Base-by-base conservation (phyloP, 2,329 filamentous ascomycete species). In the Fusarium xyrophilum region DNA sequence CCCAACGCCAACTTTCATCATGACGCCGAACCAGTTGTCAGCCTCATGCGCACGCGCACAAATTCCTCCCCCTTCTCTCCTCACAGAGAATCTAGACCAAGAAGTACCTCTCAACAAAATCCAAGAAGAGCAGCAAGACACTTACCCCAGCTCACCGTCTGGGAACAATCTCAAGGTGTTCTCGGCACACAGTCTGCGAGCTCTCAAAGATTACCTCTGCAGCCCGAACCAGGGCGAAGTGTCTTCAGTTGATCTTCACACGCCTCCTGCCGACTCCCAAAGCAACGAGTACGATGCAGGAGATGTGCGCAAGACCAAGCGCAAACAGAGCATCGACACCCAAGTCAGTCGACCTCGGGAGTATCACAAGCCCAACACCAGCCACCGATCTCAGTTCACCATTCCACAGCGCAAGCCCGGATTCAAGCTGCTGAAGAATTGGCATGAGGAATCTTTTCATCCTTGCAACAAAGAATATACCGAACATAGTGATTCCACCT, bases 11-110 rank as follows among this genome's bases (percentile, higher is more conserved):
- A 13, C 27, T 9, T n/a, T 30, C 40, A 42, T 27, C 17, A 69
- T 69, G 66, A 25, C 42, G 33, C 51, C 54, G 27, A 68, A 39
- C n/a, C n/a, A 47, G 42, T 55, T 60, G 40, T 44, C 38, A n/a
- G 27, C 54, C 13, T 53, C 48, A 43, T 72, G 47, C 21, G 56
- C 30, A 7, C 47, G 47, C 21, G 56, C 30, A 7, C 47, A 48
- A 6, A 19, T 13, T 27, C 67, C 71, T n/a, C 69, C 71, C 8
- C 54, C 54, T 10, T 65, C 62, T 28, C 67, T 72, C n/a, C 60
- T 67, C 19, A 42, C 69, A 19, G 64, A 72, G 58, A 64, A 47
- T 13, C 23, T 36, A 40, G 36, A 3, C 42, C 15, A 27, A 38
- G 35, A 4, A 17, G 23, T 10, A 14, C 17, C 19, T 52, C 48